Evolutionary conservation across 1,284 basidiomycete genomes (phyloP), one percentile per base, ranked within the genome.

Genomic region (Quambalaria eucalypti): DNA sequence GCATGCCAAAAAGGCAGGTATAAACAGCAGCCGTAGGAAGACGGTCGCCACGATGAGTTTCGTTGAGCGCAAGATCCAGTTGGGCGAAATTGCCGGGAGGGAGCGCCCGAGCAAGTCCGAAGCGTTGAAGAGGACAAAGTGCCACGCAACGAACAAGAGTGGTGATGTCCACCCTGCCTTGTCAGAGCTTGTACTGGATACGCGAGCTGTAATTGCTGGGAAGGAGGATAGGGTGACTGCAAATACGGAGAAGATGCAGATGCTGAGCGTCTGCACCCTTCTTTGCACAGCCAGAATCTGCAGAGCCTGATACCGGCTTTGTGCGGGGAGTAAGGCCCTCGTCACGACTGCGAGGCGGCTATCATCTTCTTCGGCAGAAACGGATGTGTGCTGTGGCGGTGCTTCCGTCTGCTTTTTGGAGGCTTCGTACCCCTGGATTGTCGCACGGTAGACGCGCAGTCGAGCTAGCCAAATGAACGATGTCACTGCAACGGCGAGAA

Each of bases 121-220:
- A 2, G 57, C 25, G 48, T 72, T 72, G 65, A 70, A 70, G 25
- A 65, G 53, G 50, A 72, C 48, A 30, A 69, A 70, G 57, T 72
- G 69, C 52, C 64, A 60, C 0, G 69, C 64, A 9, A 69, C 62
- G 28, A 72, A 72, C 16, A 70, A 54, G 55, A 69, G 64, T 10
- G 68, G 64, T 23, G 62, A 62, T 14, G 62, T 61, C 38, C 36
- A 39, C 19, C 47, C 7, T 2, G 28, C 23, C 28, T 40, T 38
- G 38, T 19, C 14, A 33, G 31, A 38, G 23, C 23, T 25, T 21
- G 26, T 50, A 23, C 21, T 25, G 36, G 26, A 12, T 25, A 72
- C 64, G 19, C 66, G 55, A 9, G 65, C 60, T 2, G 68, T 72
- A 33, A 72, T 50, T 3, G 69, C 60, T 0, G 69, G 69, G 36